Percentiles rank a stretch among this genome's conserved stretches.
Conservation (phyloP, 2,329 filamentous ascomycete genomes). For the Metarhizium sp. region DNA sequence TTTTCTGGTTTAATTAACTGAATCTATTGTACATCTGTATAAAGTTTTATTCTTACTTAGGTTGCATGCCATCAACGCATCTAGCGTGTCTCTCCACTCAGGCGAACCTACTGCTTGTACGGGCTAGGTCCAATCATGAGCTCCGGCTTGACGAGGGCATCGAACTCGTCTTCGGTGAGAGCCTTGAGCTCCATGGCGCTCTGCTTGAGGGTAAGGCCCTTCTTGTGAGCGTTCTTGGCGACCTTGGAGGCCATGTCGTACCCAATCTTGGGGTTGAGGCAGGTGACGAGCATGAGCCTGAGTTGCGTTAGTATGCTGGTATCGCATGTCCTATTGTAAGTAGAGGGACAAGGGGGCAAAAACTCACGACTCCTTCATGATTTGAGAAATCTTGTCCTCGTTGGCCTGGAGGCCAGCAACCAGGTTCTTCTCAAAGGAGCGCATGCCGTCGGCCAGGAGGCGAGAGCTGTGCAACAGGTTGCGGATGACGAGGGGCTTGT, state of each 20-base stretch:
- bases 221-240: constrained; percentile 98
- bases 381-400: constrained; percentile 79
- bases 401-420: constrained; percentile 84
- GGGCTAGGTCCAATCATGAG: constrained; percentile 82
- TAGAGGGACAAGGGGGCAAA: constrained; percentile 2
- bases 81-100: background rate
- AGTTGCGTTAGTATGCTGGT: background rate
- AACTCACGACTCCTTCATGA: constrained; percentile 88
- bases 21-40: too few species aligned
- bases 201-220: constrained; percentile 87
- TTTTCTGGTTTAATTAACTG: too few species aligned
- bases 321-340: background rate
- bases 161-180: constrained; percentile 81
- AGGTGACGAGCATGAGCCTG: constrained; percentile 95
- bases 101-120: constrained; percentile 31
- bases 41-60: too few species aligned
- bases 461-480: constrained; percentile 90
- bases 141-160: constrained; percentile 81
- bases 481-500: constrained; percentile 93
- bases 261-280: constrained; percentile 93
- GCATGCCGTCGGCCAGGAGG: constrained; percentile 85
- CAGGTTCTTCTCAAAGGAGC: constrained; percentile 89
- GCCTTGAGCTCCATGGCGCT: constrained; percentile 90
- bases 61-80: background rate
- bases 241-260: constrained; percentile 97